Percentiles rank a stretch among this genome's conserved stretches.
phyloP scores from a whole-genome alignment of 169 alveolate species.

The Plasmodium knowlesi region DNA sequence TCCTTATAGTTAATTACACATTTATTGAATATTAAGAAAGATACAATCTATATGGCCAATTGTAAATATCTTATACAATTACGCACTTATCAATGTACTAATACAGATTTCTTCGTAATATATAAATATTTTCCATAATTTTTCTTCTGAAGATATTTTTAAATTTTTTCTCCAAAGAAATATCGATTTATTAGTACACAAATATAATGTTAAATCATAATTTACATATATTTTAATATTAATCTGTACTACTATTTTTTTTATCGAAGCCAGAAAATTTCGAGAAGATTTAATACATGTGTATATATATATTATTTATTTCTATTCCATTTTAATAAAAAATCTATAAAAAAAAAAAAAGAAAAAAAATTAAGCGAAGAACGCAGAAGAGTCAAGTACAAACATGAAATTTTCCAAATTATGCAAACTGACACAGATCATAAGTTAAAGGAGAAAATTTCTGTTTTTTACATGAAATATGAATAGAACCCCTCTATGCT shows the following conservation, averaged over 20 bases:
- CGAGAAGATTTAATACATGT: neutral
- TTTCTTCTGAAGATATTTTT: neutral
- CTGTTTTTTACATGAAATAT: neutral
- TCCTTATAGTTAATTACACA: neutral
- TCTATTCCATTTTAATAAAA: neutral
- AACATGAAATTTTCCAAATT: neutral
- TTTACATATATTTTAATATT: neutral
- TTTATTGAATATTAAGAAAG: neutral
- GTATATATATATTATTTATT: neutral
- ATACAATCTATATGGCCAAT: neutral
- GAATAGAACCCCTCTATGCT: neutral
- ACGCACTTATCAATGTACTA: neutral
- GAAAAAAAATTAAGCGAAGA: neutral
- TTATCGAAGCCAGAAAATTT: neutral
- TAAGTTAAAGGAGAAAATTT: neutral
- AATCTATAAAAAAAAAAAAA: neutral
- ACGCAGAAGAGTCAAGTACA: neutral
- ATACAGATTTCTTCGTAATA: neutral
- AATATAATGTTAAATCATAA: neutral
- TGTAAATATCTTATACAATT: neutral
- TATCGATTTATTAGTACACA: neutral
- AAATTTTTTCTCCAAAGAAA: neutral
- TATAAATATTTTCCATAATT: neutral
- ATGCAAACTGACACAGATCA: neutral
- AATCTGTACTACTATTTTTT: neutral